These are phyloP conservation scores for Carex scoparia DNA, from an alignment of 176 grass and related monocot species.

Conservation along the genomic window DNA sequence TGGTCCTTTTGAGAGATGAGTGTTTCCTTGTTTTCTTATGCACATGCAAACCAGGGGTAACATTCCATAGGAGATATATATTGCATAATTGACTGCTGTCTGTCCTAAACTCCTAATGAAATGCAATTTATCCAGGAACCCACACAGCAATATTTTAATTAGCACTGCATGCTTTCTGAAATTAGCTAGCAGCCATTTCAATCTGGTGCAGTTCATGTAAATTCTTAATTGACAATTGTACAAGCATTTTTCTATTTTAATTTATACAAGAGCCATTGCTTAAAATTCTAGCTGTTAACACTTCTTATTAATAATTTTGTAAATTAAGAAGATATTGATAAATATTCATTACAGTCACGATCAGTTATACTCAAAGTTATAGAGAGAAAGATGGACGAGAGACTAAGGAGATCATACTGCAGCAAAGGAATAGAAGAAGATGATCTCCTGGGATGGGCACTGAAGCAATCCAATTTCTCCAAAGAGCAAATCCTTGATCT, in stretches of 20 bases:
- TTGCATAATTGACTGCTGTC: not conserved
- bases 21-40: not conserved
- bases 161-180: not conserved
- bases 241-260: not conserved
- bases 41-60: not conserved
- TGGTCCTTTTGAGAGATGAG: not conserved
- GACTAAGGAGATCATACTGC: slow-evolving; percentile 35
- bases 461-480: slow-evolving; percentile 59
- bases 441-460: slow-evolving; percentile 83
- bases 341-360: slow-evolving; percentile 44
- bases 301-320: not conserved
- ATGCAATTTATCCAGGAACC: not conserved
- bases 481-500: slow-evolving; percentile 96
- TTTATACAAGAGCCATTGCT: not conserved
- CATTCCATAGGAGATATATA: not conserved
- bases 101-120: not conserved
- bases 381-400: slow-evolving; percentile 75
- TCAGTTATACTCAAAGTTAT: slow-evolving; percentile 71
- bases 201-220: not conserved
- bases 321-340: not conserved
- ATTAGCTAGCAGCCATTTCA: not conserved
- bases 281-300: not conserved
- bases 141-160: not conserved
- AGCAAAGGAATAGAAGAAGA: slow-evolving; percentile 50
- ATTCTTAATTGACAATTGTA: not conserved